phyloP scores from a whole-genome alignment of 1,284 basidiomycete species.

The Microbotryum saponariae region DNA sequence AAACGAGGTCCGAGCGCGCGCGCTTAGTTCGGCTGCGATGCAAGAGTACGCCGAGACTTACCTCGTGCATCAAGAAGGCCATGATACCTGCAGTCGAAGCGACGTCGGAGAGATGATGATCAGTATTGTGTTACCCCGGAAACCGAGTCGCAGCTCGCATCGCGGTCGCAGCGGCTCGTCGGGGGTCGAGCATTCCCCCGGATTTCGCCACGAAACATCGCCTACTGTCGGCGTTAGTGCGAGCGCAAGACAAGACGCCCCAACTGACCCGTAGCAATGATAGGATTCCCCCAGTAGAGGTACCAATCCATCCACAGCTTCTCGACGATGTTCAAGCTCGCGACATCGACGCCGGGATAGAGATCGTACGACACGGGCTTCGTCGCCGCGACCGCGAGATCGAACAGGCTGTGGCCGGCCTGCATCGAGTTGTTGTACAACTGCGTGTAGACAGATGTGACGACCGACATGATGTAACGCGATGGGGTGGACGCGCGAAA shows the following conservation, averaged over 20 bases:
- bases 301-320: constrained; percentile 20
- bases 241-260: not conserved
- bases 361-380: constrained; percentile 40
- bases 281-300: constrained; percentile 57
- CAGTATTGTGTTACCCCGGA: too few species aligned
- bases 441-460: constrained; percentile 8
- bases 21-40: not conserved
- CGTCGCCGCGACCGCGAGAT: constrained; percentile 24
- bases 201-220: not conserved
- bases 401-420: constrained; percentile 8
- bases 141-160: too few species aligned
- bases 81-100: constrained; percentile 57
- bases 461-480: constrained; percentile 12
- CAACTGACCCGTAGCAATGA: constrained; percentile 63
- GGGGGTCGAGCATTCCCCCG: not conserved
- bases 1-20: constrained; percentile 1
- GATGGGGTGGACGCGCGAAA: not conserved
- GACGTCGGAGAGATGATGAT: too few species aligned
- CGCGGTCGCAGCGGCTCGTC: not conserved
- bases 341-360: constrained; percentile 51
- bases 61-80: constrained; percentile 68
- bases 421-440: constrained; percentile 22
- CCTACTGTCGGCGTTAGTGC: not conserved
- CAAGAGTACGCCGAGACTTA: not conserved
- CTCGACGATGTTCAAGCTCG: constrained; percentile 49